Base-by-base conservation (phyloP, 495 filamentous ascomycete species). In the Xeromyces bisporus region DNA sequence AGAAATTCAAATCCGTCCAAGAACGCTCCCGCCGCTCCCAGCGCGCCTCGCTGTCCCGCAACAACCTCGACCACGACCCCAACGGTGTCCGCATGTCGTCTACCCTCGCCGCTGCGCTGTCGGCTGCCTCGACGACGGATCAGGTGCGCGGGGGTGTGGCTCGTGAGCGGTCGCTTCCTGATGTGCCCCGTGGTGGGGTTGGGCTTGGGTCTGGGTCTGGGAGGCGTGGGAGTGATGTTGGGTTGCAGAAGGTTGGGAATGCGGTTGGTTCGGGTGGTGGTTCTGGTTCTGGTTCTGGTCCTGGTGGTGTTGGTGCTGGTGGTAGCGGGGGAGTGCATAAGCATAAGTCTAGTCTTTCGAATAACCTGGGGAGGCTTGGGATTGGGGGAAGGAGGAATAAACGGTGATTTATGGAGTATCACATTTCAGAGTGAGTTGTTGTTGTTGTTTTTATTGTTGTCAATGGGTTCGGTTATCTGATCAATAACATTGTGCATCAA, bases 1-100 rank as follows among this genome's bases (percentile, higher is more conserved):
- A 96, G 35, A 94, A 93, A 46, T 99, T 96, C 53, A 79, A 78
- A 38, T 62, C 60, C 14, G 83, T 87, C 12, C 89, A 99, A 46
- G 91, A 99, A 36, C 70, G 69, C 18, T 77, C 80, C 15, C 61
- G 74, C 17, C 51, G 69, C 31, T 39, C 62, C 10, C 63, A 70
- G 38, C 55, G 63, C 18, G 42, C 46, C 28, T 38, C 51, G 17
- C n/a, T n/a, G n/a, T n/a, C n/a, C n/a, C 53, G 57, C 38, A 40
- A 51, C 11, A 40, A 48, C 10, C 37, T 57, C 37, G 44, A 58
- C 28, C 28, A 41, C 8, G 42, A 48, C 28, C 23, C 29, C 18
- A 32, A 41, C 7, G 39, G 43, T 18, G 33, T 48, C 13, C 37
- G 36, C 12, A 38, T 39, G 18, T 41, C 45, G 4, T 45, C 56